These are phyloP conservation scores for Rutidosis leptorrhynchoides DNA, from an alignment of 129 eudicot species.

Conservation along the genomic window DNA sequence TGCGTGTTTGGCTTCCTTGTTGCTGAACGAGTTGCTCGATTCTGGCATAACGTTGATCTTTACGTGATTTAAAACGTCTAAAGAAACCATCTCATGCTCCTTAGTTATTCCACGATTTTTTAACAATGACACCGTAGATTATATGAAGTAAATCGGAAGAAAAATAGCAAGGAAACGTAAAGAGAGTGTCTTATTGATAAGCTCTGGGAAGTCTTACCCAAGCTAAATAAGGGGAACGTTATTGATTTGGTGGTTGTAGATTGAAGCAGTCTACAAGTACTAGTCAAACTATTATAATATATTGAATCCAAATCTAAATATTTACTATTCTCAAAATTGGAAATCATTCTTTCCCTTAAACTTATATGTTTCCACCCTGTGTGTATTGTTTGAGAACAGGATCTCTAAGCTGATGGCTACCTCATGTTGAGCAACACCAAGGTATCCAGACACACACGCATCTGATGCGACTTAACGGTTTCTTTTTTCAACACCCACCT, in stretches of 20 bases:
- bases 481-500: too few relatives aligned
- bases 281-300: not conserved
- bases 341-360: not conserved
- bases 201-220: slow-evolving; percentile 65
- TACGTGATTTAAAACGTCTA: slow-evolving; percentile 43
- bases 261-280: slow-evolving; percentile 84
- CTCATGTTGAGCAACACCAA: not conserved
- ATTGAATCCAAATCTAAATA: too few relatives aligned
- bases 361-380: not conserved
- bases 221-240: slow-evolving; percentile 51
- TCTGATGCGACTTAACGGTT: too few relatives aligned
- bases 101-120: slow-evolving; percentile 5
- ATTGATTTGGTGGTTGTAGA: slow-evolving; percentile 63
- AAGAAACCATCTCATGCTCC: slow-evolving; percentile 34
- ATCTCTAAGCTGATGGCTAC: not conserved
- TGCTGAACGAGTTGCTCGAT: slow-evolving; percentile 30
- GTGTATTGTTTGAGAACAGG: not conserved
- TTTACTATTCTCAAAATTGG: not conserved
- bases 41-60: slow-evolving; percentile 38
- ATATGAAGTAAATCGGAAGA: too few relatives aligned
- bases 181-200: too few relatives aligned
- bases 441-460: too few relatives aligned
- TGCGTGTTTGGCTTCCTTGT: slow-evolving; percentile 37
- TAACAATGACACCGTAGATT: too few relatives aligned
- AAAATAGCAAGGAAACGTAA: too few relatives aligned